phyloP scores from a whole-genome alignment of 2,329 filamentous ascomycete genomes.

The Calonectria naviculata region DNA sequence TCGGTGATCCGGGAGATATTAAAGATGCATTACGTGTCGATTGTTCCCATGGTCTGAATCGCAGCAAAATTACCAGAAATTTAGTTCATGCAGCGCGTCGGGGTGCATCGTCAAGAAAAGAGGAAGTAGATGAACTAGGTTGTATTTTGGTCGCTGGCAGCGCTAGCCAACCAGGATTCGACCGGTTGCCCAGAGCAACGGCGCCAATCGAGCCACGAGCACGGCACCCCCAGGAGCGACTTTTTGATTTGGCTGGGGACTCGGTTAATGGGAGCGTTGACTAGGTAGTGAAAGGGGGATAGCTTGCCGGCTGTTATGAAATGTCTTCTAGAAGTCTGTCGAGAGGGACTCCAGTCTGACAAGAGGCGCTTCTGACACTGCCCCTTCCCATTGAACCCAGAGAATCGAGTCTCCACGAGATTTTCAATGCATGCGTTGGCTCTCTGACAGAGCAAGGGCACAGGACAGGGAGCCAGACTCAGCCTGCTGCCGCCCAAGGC shows the following conservation, averaged over 20 bases:
- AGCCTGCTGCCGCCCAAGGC: neutral
- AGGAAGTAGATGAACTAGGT: slow-evolving; percentile 29
- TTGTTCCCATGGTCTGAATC: slow-evolving; percentile 50
- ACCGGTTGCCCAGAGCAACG: slow-evolving; percentile 48
- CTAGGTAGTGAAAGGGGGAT: neutral
- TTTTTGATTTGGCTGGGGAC: neutral
- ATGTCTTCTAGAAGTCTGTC: neutral
- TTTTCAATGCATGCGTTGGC: slow-evolving; percentile 2
- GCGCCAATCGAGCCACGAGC: neutral
- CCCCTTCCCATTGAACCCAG: neutral
- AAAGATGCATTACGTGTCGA: slow-evolving; percentile 54
- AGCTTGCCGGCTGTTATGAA: neutral
- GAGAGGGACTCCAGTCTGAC: neutral
- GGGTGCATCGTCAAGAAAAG: slow-evolving; percentile 30
- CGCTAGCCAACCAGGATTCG: slow-evolving; percentile 43
- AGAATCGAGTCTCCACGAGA: neutral
- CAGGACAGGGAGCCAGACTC: neutral
- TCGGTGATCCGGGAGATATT: slow-evolving; percentile 31
- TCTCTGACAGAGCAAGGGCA: neutral
- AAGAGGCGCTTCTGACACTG: neutral
- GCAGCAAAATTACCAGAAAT: slow-evolving; percentile 46
- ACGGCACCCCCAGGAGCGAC: neutral
- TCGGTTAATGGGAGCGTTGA: neutral
- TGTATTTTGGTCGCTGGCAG: slow-evolving; percentile 43
- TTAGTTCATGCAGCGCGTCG: slow-evolving; percentile 51